phyloP scores from a whole-genome alignment of 495 filamentous ascomycete species.

The Penicillium steckii region DNA sequence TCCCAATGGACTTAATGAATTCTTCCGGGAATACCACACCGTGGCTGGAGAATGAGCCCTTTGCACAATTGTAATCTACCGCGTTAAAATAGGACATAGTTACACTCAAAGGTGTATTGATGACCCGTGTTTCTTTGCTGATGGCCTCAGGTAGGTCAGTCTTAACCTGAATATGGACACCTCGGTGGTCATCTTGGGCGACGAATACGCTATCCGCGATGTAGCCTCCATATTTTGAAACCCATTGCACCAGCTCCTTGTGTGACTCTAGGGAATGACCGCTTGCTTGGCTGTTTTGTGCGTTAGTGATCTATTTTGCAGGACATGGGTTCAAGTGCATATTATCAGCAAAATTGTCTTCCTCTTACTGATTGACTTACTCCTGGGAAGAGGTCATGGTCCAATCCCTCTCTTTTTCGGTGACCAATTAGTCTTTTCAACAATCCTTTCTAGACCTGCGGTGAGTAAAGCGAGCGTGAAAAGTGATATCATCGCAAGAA shows the following conservation, averaged over 20 bases:
- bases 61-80: constrained; percentile 25
- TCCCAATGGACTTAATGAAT: constrained; percentile 37
- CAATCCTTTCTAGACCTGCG: background rate
- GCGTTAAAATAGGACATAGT: constrained; percentile 56
- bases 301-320: constrained; percentile 8
- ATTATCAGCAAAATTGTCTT: background rate
- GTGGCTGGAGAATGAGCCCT: constrained; percentile 32
- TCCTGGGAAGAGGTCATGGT: background rate
- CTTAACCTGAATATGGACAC: constrained; percentile 47
- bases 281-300: constrained; percentile 4
- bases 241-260: constrained; percentile 40
- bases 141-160: constrained; percentile 22
- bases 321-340: background rate
- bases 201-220: constrained; percentile 42
- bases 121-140: constrained; percentile 35
- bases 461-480: background rate
- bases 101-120: constrained; percentile 43
- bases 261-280: constrained; percentile 28
- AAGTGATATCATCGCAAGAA: constrained; percentile 11
- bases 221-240: constrained; percentile 38
- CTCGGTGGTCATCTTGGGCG: constrained; percentile 37
- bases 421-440: background rate
- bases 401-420: background rate
- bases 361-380: background rate
- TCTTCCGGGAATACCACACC: constrained; percentile 32